Percentiles rank a stretch among this genome's conserved stretches.
Evolutionary conservation across 495 filamentous ascomycete genomes (phyloP).

Genomic region (Penicillium coffeae): DNA sequence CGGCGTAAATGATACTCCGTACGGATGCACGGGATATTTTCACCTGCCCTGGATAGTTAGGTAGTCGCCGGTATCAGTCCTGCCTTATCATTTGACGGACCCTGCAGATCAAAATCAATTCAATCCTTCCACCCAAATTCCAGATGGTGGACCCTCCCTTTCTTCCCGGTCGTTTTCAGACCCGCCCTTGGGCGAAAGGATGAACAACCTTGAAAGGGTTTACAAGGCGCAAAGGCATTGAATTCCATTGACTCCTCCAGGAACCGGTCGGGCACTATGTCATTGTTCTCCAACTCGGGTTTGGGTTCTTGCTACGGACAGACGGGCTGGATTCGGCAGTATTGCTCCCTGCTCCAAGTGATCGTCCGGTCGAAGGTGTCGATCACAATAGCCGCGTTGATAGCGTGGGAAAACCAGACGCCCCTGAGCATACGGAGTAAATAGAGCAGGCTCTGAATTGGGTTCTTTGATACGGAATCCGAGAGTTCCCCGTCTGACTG

Average conservation of each 20-base stretch:
- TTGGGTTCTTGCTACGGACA: background rate
- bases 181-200: background rate
- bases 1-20: too few relatives aligned
- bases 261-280: background rate
- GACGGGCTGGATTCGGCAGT: background rate
- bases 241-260: too few relatives aligned
- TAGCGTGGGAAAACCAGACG: too few relatives aligned
- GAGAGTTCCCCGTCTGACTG: too few relatives aligned
- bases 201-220: background rate
- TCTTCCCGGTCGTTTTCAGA: background rate
- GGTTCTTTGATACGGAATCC: background rate
- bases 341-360: background rate
- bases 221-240: background rate
- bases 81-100: background rate
- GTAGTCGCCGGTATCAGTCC: too few relatives aligned
- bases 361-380: background rate
- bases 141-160: background rate
- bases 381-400: background rate
- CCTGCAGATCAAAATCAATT: background rate
- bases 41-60: too few relatives aligned
- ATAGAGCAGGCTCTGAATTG: background rate
- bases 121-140: background rate
- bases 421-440: background rate
- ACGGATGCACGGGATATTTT: too few relatives aligned
- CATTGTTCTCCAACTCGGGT: background rate